Evolutionary conservation across 129 eudicot species (phyloP), one percentile per base, ranked within the genome.

Genomic region (Kitagawia praeruptora): DNA sequence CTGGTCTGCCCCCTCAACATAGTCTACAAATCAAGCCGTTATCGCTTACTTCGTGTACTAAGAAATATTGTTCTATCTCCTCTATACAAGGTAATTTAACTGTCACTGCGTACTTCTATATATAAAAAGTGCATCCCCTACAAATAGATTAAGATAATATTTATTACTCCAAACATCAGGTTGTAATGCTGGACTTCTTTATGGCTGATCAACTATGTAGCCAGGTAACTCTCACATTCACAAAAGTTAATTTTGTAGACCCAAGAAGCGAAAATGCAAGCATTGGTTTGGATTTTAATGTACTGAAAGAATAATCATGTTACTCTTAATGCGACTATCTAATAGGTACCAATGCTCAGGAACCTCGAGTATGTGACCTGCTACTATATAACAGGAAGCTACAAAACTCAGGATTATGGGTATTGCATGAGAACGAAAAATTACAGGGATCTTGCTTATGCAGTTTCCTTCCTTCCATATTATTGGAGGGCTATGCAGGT

Each of bases 401-500:
- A 87, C 92, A 89, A 85, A 80, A 90, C 89, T 83, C 98, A 88
- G 81, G 99, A 96, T 77, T 96, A 90, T 23, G 88, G 93, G 44
- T 92, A 92, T 64, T 96, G 99, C 84, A 89, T 85, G 73, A 83
- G 84, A 77, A 89, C 88, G 2, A 89, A 91, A 66, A 84, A 92
- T 80, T 92, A 90, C 78, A 86, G 93, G 77, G 97, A 96, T 78
- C 90, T 96, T 23, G 93, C 99, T 46, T 96, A 96, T 80, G 98
- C 98, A 27, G 96, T 96, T 80, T 96, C 99, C 5, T 96, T 96
- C 86, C 83, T 96, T 77, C 99, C 99, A 37, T 96, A 92, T 72
- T 96, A 92, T 80, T 96, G 99, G 99, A 86, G 98, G 78, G 99
- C 99, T 64, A 91, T 96, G 99, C 99, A 96, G 98, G 99, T 92